Conservation (phyloP, 169 alveolate species). For the Cryptosporidium ryanae region DNA sequence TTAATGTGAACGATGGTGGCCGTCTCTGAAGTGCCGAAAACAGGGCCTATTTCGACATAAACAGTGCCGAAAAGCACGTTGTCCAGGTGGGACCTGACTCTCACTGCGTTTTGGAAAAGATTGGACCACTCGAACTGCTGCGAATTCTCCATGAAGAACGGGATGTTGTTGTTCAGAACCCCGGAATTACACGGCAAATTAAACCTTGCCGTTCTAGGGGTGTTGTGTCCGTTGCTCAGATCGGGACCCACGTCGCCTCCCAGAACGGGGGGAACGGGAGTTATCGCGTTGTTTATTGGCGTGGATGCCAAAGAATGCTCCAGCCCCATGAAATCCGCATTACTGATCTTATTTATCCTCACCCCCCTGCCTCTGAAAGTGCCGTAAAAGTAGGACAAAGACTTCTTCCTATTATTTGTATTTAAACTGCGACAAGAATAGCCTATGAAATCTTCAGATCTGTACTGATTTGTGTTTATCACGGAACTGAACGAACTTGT, state of each 20-base stretch:
- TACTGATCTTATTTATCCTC: constrained; percentile 12
- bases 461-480: too few species aligned
- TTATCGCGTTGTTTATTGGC: too few species aligned
- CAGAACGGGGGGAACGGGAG: too few species aligned
- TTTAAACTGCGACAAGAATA: too few species aligned
- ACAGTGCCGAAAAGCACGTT: constrained; percentile 63
- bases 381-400: constrained; percentile 22
- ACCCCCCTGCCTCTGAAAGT: constrained; percentile 37
- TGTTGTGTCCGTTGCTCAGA: not conserved
- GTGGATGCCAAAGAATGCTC: too few species aligned
- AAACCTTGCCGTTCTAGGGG: not conserved
- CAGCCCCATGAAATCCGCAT: too few species aligned
- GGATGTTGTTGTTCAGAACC: not conserved
- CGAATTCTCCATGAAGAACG: not conserved
- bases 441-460: not conserved
- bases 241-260: constrained; percentile 4
- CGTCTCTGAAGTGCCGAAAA: not conserved
- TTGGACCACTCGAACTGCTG: not conserved
- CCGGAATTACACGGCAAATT: not conserved
- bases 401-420: not conserved
- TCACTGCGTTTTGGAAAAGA: not conserved
- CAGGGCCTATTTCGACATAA: constrained; percentile 53
- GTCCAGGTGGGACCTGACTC: constrained; percentile 55
- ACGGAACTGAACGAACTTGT: not conserved
- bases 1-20: not conserved